phyloP scores from a whole-genome alignment of 23 red algal species.

The Chondrus crispus region DNA sequence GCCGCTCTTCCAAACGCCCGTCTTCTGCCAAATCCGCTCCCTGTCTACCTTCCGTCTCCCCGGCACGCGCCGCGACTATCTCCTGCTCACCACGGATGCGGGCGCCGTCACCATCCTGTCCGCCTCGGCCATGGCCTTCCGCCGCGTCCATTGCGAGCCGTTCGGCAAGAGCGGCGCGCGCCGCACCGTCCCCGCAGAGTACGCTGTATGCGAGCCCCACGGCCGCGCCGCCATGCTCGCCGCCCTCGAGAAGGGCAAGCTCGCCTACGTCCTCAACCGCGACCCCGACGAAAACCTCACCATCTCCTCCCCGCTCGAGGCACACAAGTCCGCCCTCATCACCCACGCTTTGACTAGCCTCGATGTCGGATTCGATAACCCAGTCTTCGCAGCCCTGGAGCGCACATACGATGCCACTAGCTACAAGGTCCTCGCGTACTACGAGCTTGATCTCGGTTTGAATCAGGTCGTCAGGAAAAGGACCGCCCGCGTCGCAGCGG shows the following conservation, averaged over 20 bases:
- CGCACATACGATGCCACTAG: conserved; percentile 26
- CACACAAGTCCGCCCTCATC: conserved; percentile 49
- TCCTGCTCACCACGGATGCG: conserved; percentile 59
- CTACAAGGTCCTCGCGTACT: conserved; percentile 61
- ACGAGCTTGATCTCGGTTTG: conserved; percentile 89
- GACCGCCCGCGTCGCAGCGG: background rate
- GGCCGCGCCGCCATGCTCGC: conserved; percentile 78
- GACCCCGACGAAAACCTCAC: conserved; percentile 51
- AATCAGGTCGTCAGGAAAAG: conserved; percentile 69
- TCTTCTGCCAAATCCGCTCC: conserved; percentile 53
- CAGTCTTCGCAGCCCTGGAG: conserved; percentile 83
- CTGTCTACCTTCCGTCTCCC: conserved; percentile 66
- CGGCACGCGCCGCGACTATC: conserved; percentile 65
- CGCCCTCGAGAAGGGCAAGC: conserved; percentile 76
- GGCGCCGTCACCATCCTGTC: conserved; percentile 69
- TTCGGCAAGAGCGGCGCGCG: conserved; percentile 78
- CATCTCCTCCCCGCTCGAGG: conserved; percentile 64
- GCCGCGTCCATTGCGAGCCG: conserved; percentile 51
- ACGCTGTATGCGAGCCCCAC: conserved; percentile 62
- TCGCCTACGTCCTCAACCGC: conserved; percentile 79
- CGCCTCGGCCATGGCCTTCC: conserved; percentile 23
- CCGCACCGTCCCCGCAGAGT: conserved; percentile 71
- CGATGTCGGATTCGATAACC: conserved; percentile 91
- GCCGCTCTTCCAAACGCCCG: conserved; percentile 36
- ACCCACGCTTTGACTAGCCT: conserved; percentile 43